Percentiles rank a stretch among this genome's conserved stretches.
Evolutionary conservation across 2,329 filamentous ascomycete species (phyloP).

Genomic region (Trichoderma sp.): DNA sequence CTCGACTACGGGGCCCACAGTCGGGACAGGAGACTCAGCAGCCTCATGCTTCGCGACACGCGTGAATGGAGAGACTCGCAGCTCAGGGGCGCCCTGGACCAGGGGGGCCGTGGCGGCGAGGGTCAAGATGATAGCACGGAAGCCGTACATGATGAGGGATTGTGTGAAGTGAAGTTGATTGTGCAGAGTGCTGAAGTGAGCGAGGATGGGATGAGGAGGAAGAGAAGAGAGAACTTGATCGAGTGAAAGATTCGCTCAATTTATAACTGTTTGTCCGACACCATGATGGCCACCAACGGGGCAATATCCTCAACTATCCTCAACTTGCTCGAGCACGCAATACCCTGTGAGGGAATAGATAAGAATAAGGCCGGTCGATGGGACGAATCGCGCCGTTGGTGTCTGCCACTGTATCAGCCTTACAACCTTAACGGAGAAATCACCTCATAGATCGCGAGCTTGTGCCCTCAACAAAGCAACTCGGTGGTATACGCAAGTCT

Average conservation of each 20-base stretch:
- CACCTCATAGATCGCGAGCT: not conserved
- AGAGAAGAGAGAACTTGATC: not conserved
- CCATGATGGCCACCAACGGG: not conserved
- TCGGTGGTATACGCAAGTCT: slow-evolving; percentile 1
- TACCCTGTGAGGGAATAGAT: not conserved
- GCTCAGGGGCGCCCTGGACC: not conserved
- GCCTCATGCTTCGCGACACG: not conserved
- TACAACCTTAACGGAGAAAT: not conserved
- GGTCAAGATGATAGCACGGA: not conserved
- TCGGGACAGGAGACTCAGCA: not conserved
- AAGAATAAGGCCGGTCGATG: not conserved
- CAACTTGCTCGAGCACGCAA: not conserved
- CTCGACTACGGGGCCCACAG: not conserved
- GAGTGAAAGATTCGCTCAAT: not conserved
- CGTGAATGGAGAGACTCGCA: not conserved
- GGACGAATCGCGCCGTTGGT: not conserved
- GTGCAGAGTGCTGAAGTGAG: not conserved
- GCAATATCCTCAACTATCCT: not conserved
- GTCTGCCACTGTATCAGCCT: not conserved
- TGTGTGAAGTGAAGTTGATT: not conserved
- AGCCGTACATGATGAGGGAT: not conserved
- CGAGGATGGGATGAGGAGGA: not conserved
- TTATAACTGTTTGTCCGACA: not conserved
- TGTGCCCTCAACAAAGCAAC: not conserved
- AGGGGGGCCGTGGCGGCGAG: not conserved